Evolutionary conservation across 768 basidiomycete species (phyloP).

Genomic region (Xerocomus potaroensis): DNA sequence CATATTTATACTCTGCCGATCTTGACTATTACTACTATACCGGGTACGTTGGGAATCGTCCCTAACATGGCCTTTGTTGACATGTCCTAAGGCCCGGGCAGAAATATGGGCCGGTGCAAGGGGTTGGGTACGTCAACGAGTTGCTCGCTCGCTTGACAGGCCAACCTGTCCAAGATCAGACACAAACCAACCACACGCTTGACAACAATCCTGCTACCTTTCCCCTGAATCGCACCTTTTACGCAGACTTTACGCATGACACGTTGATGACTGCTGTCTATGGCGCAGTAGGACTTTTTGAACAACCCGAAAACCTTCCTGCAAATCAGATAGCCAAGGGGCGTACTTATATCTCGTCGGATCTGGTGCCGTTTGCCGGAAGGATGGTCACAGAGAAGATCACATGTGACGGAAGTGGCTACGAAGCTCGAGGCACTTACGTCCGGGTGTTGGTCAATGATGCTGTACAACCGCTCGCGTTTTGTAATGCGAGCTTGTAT

Average conservation of each 20-base stretch:
- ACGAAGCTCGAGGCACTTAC: conserved; percentile 34
- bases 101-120: neutral
- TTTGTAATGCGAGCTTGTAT: conserved; percentile 47
- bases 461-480: conserved; percentile 53
- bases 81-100: neutral
- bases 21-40: conserved; percentile 72
- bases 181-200: conserved; percentile 74
- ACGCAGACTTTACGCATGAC: conserved; percentile 84
- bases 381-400: conserved; percentile 70
- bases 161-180: conserved; percentile 57
- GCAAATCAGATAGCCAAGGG: conserved; percentile 6
- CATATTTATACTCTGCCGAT: conserved; percentile 64
- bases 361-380: conserved; percentile 67
- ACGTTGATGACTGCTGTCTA: conserved; percentile 77
- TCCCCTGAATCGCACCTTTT: conserved; percentile 60
- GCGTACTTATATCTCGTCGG: conserved; percentile 40
- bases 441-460: conserved; percentile 76
- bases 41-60: conserved; percentile 40
- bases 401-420: conserved; percentile 31
- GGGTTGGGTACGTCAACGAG: neutral
- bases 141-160: conserved; percentile 41
- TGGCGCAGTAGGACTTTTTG: conserved; percentile 48
- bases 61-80: too few relatives aligned
- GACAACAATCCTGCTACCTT: conserved; percentile 62
- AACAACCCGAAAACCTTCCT: conserved; percentile 32